These are phyloP conservation scores for Gossypium turneri DNA, from an alignment of 345 rosid genomes.

Conservation along the genomic window DNA sequence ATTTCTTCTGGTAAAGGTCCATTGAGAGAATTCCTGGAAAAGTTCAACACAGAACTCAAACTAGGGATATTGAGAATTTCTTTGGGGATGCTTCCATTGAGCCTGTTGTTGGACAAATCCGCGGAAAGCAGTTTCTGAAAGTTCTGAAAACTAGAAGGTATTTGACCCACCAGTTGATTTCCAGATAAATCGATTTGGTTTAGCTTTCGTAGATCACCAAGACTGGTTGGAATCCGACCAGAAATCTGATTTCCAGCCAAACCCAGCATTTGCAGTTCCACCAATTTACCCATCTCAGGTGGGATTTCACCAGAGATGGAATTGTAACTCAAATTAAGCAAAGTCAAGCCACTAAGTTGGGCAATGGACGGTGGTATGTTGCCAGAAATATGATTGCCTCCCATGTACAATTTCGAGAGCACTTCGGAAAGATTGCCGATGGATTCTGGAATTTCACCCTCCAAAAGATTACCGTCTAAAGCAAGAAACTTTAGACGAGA, in stretches of 20 bases:
- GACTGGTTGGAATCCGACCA: conserved; percentile 35
- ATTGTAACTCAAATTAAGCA: conserved; percentile 38
- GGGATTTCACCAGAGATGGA: conserved; percentile 43
- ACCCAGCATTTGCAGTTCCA: conserved; percentile 34
- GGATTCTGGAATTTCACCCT: conserved; percentile 39
- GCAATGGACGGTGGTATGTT: conserved; percentile 32
- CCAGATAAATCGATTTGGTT: conserved; percentile 40
- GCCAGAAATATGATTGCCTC: conserved; percentile 38
- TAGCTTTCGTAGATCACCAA: conserved; percentile 36
- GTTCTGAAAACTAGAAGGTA: conserved; percentile 38
- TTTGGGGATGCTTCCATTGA: conserved; percentile 40
- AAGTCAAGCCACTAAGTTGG: conserved; percentile 33
- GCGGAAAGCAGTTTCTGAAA: conserved; percentile 35
- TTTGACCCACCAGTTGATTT: conserved; percentile 34
- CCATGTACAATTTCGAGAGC: conserved; percentile 31
- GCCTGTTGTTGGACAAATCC: conserved; percentile 47
- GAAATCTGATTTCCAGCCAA: conserved; percentile 37
- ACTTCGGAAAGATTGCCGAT: conserved; percentile 41
- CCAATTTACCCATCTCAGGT: conserved; percentile 31
- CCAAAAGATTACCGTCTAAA: conserved; percentile 34
- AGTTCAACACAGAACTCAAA: conserved; percentile 32
- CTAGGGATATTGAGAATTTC: conserved; percentile 40
- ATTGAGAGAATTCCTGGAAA: conserved; percentile 37
- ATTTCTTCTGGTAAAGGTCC: conserved; percentile 40
- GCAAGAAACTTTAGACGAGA: conserved; percentile 35